Conservation (phyloP, 352 stramenopile genomes). For the Globisporangium parvum region DNA sequence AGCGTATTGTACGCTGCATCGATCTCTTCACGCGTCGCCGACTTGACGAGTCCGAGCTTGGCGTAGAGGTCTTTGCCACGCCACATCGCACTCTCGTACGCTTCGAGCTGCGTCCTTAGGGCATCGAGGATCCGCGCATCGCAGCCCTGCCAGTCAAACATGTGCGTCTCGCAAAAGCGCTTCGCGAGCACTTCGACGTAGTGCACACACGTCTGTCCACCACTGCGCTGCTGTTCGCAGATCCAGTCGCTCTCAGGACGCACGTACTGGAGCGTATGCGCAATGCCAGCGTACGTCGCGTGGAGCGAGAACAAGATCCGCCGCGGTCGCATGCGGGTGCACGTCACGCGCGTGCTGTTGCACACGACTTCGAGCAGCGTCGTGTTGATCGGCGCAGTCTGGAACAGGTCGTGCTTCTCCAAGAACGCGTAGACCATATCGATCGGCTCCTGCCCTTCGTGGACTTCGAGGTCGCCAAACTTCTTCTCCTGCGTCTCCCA, state of each 20-base stretch:
- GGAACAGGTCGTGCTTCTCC: conserved; percentile 82
- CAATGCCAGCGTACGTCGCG: conserved; percentile 61
- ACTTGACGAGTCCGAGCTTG: conserved; percentile 73
- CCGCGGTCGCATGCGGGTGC: conserved; percentile 39
- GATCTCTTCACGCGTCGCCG: conserved; percentile 62
- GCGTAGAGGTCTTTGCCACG: conserved; percentile 73
- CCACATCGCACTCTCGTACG: conserved; percentile 76
- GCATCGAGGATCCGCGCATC: conserved; percentile 54
- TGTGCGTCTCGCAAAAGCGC: conserved; percentile 71
- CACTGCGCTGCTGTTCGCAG: conserved; percentile 38
- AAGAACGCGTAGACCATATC: conserved; percentile 83
- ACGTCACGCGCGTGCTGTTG: conserved; percentile 64
- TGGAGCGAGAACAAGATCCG: conserved; percentile 76
- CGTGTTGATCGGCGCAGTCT: conserved; percentile 74
- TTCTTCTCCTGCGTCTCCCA: conserved; percentile 69
- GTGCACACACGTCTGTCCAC: conserved; percentile 62
- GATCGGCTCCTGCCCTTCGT: conserved; percentile 72
- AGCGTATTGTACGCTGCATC: conserved; percentile 74
- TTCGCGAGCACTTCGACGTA: conserved; percentile 60
- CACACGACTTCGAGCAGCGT: conserved; percentile 60
- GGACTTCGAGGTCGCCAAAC: conserved; percentile 62
- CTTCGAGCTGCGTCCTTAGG: conserved; percentile 45
- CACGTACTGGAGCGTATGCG: conserved; percentile 70
- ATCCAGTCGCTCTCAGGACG: conserved; percentile 74
- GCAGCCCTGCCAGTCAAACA: conserved; percentile 57